Conservation (phyloP, 164 flowering plant genomes). For the Pachysandra terminalis region DNA sequence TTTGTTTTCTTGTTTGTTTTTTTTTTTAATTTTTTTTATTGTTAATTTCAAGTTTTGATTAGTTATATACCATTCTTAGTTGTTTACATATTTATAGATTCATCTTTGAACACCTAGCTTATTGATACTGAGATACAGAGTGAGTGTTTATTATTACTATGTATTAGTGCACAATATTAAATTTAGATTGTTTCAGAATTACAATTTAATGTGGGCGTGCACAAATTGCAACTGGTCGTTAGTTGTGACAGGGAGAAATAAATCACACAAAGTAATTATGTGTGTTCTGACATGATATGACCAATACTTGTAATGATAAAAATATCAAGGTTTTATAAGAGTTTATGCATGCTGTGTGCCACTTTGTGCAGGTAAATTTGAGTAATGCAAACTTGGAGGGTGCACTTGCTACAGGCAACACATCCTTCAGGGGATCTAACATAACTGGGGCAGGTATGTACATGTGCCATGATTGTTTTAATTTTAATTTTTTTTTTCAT, state of each 20-base stretch:
- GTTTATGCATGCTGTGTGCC: background rate
- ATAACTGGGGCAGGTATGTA: constrained; percentile 83
- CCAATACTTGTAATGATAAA: background rate
- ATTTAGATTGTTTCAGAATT: too few relatives aligned
- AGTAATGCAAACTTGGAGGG: constrained; percentile 94
- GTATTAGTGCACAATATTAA: too few relatives aligned
- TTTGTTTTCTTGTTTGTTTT: too few relatives aligned
- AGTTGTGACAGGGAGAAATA: too few relatives aligned
- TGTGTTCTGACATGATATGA: background rate
- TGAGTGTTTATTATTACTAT: background rate
- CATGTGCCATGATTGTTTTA: background rate
- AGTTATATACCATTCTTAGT: background rate
- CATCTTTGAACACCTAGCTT: background rate
- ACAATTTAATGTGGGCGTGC: too few relatives aligned
- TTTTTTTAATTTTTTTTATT: too few relatives aligned
- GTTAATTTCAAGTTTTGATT: background rate
- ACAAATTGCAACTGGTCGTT: too few relatives aligned
- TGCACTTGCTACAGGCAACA: constrained; percentile 87
- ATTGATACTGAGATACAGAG: background rate
- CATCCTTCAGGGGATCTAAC: constrained; percentile 79
- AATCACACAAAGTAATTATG: background rate
- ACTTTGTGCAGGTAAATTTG: constrained; percentile 63
- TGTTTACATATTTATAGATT: background rate
- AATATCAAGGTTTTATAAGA: background rate
- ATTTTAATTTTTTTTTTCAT: too few relatives aligned